These are phyloP conservation scores for Candida sanyaensis DNA, from an alignment of 1,139 yeast species.

Conservation along the genomic window DNA sequence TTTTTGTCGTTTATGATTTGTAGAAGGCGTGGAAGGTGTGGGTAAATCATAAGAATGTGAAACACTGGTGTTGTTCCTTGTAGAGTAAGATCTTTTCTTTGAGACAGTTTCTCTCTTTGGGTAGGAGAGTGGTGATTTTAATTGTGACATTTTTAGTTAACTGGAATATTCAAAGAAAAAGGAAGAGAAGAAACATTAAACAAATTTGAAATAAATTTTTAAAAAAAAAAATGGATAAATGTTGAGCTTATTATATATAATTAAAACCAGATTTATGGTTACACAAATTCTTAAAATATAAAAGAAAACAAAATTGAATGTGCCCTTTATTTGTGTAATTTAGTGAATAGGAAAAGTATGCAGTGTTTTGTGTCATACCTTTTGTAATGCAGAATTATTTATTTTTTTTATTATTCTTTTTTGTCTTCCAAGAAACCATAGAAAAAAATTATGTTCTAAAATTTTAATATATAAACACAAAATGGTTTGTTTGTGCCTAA, in stretches of 20 bases:
- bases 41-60: constrained; percentile 2
- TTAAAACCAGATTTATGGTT: too few species aligned
- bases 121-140: constrained; percentile 13
- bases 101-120: neutral
- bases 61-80: neutral
- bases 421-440: too few species aligned
- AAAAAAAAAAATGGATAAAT: neutral
- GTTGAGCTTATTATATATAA: neutral
- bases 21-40: constrained; percentile 7
- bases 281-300: too few species aligned
- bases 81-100: neutral
- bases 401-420: too few species aligned
- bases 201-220: neutral
- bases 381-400: too few species aligned
- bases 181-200: neutral
- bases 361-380: too few species aligned
- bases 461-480: too few species aligned
- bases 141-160: constrained; percentile 6
- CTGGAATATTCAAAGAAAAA: neutral
- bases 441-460: too few species aligned
- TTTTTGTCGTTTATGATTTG: neutral
- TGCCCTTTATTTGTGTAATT: too few species aligned
- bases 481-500: too few species aligned
- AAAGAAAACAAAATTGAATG: too few species aligned
- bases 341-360: too few species aligned